Base-by-base conservation (phyloP, 371 early-diverging fungal species). In the Lichtheimia ramosa region DNA sequence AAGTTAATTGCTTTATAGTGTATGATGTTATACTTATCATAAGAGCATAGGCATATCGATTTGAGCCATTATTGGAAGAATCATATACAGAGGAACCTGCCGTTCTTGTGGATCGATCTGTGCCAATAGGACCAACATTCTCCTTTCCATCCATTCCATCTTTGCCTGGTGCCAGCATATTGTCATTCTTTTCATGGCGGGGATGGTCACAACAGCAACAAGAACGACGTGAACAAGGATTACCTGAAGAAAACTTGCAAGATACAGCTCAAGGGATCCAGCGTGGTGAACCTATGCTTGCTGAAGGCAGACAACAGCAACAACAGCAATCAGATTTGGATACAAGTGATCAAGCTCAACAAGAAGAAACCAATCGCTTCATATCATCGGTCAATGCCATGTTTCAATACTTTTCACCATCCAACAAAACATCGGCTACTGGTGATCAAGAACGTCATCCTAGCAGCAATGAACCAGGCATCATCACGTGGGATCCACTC, bases 11-110 rank as follows among this genome's bases (percentile, higher is more conserved):
- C 24, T 1, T 50, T 15, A 6, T 20, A 4, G 1, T 24, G 12
- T 5, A 15, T 50, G 2, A 14, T 1, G 2, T 28, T 27, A 18
- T 43, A 2, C 10, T 56, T 43, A 14, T 46, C 5, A 43, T 41
- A 41, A 20, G 18, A 13, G 5, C 41, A 1, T 52, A 77, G 78
- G 81, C 74, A 4, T 81, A 81, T 55, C 75, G 81, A 14, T 70
- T 77, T 52, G 81, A 81, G 43, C 81, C 81, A n/a, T 59, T 81
- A 2, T 63, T 71, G 14, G 63, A 64, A 58, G 77, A 81, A 15
- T 73, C 72, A 25, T 81, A 75, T 48, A 77, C 71, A n/a, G 74
- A 77, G 25, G 69, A 77, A 43, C 68, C 81, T 1, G 81, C 81
- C n/a, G 77, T 81, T 3, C 58, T 77, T 0, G 69, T 81, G 10